phyloP scores from a whole-genome alignment of 176 grass and related monocot genomes.

The Zea luxurians region DNA sequence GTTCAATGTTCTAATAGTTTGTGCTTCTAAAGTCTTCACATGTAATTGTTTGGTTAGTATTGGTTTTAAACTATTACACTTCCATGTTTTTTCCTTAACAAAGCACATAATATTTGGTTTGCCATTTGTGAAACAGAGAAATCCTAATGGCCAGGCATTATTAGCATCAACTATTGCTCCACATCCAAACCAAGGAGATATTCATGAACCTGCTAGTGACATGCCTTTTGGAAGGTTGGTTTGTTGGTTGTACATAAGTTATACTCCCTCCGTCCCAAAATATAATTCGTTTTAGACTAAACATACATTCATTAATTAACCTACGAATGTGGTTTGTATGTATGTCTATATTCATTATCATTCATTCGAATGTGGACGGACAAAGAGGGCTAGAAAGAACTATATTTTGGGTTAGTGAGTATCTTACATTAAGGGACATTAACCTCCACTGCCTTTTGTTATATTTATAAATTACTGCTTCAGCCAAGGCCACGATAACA shows the following conservation, averaged over 20 bases:
- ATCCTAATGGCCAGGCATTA: slow-evolving; percentile 84
- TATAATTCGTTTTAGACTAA: too few species aligned
- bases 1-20: not conserved
- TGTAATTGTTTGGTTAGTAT: slow-evolving; percentile 8
- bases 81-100: slow-evolving; percentile 11
- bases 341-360: too few species aligned
- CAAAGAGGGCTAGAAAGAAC: too few species aligned
- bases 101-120: slow-evolving; percentile 31
- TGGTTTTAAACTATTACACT: not conserved
- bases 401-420: too few species aligned
- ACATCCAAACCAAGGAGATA: slow-evolving; percentile 48
- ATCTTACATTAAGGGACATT: slow-evolving; percentile 5
- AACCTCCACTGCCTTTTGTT: not conserved
- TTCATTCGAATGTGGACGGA: too few species aligned
- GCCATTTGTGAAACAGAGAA: slow-evolving; percentile 60
- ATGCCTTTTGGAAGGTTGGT: slow-evolving; percentile 96
- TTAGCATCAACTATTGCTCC: slow-evolving; percentile 81
- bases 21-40: slow-evolving; percentile 20
- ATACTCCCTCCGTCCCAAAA: too few species aligned
- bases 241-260: slow-evolving; percentile 24
- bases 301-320: too few species aligned
- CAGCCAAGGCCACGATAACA: not conserved
- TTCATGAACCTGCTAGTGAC: slow-evolving; percentile 35
- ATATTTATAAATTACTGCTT: not conserved
- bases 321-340: too few species aligned